Evolutionary conservation across 441 rosid genomes (phyloP).

Genomic region (Populus trichocarpa): DNA sequence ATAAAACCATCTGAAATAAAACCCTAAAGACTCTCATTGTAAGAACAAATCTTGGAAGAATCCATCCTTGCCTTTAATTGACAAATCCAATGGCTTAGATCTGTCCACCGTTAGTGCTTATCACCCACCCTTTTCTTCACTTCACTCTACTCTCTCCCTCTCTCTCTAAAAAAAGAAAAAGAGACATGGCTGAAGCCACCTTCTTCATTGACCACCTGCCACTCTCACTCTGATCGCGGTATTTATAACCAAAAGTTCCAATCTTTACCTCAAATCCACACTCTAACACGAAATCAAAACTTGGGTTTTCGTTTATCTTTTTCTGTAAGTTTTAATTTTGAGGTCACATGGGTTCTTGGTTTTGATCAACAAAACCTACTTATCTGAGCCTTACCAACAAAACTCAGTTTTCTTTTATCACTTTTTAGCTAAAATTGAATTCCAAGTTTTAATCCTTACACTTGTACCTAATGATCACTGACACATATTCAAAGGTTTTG

Average conservation of each 20-base stretch:
- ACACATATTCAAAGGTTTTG: slow-evolving; percentile 47
- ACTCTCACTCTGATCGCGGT: slow-evolving; percentile 27
- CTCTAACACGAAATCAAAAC: slow-evolving; percentile 2
- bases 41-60: slow-evolving; percentile 31
- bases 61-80: slow-evolving; percentile 34
- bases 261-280: slow-evolving; percentile 1
- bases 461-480: slow-evolving; percentile 40
- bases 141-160: slow-evolving; percentile 9
- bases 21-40: slow-evolving; percentile 32
- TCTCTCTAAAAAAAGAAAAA: neutral
- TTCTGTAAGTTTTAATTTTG: slow-evolving; percentile 14
- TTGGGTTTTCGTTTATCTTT: neutral
- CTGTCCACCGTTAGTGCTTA: slow-evolving; percentile 30
- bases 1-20: slow-evolving; percentile 23
- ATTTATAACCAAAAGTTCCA: slow-evolving; percentile 6
- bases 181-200: slow-evolving; percentile 32
- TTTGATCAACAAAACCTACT: slow-evolving; percentile 21
- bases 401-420: slow-evolving; percentile 12
- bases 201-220: slow-evolving; percentile 14
- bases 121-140: slow-evolving; percentile 32
- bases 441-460: slow-evolving; percentile 23
- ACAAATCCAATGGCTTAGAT: slow-evolving; percentile 33
- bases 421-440: slow-evolving; percentile 16
- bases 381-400: slow-evolving; percentile 7
- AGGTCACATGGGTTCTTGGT: slow-evolving; percentile 16